Conservation (phyloP, 306 rosid species). For the Echinosophora koreensis region DNA sequence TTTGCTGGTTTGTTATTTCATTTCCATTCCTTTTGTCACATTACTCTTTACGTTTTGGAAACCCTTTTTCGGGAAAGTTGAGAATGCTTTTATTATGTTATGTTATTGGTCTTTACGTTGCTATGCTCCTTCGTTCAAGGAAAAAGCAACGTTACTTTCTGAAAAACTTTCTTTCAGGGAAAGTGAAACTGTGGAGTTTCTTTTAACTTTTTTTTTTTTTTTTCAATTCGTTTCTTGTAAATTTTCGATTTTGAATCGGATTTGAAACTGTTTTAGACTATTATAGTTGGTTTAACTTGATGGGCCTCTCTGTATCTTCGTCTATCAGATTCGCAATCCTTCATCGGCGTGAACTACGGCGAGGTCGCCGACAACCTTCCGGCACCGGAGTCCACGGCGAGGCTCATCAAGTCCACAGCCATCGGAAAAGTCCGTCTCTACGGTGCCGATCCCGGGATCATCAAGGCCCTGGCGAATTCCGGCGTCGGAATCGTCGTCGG, state of each 20-base stretch:
- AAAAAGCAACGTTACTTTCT: slow-evolving; percentile 26
- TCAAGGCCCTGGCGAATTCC: slow-evolving; percentile 66
- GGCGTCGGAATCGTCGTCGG: slow-evolving; percentile 66
- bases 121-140: not conserved
- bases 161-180: not conserved
- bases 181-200: not conserved
- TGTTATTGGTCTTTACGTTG: too few relatives aligned
- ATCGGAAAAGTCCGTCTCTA: slow-evolving; percentile 62
- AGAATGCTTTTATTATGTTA: not conserved
- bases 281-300: not conserved
- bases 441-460: slow-evolving; percentile 62
- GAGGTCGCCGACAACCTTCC: slow-evolving; percentile 73
- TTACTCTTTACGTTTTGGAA: not conserved
- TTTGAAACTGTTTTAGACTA: not conserved
- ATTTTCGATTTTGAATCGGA: slow-evolving; percentile 15
- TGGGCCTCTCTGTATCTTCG: not conserved
- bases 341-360: slow-evolving; percentile 80
- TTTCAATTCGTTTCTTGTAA: not conserved
- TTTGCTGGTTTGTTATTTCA: slow-evolving; percentile 50
- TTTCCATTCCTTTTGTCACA: not conserved
- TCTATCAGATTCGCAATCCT: slow-evolving; percentile 67
- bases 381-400: slow-evolving; percentile 54
- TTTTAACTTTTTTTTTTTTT: not conserved
- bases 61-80: not conserved
- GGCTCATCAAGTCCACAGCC: slow-evolving; percentile 63